Evolutionary conservation across 805 yeast species (phyloP), one percentile per base, ranked within the genome.

Genomic region (Metschnikowia anglica): DNA sequence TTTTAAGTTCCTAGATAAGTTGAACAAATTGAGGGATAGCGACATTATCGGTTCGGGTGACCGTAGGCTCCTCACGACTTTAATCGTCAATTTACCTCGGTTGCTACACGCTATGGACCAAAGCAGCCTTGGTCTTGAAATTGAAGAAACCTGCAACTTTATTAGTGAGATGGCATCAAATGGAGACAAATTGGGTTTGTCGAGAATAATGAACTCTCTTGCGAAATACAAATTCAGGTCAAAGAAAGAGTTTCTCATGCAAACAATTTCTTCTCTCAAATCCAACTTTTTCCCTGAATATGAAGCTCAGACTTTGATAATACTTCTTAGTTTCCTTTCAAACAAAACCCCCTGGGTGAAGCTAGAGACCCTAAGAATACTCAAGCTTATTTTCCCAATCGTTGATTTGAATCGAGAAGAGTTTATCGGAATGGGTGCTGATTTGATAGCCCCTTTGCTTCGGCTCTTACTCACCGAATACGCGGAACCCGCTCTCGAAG

Each of bases 401-500:
- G 82, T 89, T 12, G 90, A 93, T 56, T 68, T 90, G 40, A 81
- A 79, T 34, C 68, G 83, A 27, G 87, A 84, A 15, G 95, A 85
- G 54, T 89, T 89, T 58, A 74, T 78, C 21, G 95, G 96, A 2
- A 83, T 88, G 28, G 99, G 99, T 4, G 98, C 99, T 0, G 99
- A 93, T 58, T 68, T 93, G 40, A 87, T 93, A 5, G 85, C 96
- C 1, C 99, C 99, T 2, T 68, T 95, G 37, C 69, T 93, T 51
- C 73, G 98, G 41, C 69, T 93, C 19, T 62, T 79, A 40, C 73
- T 87, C 50, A 89, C 97, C 0, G 96, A 89, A 29, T 84, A 78
- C 61, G 97, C 96, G 1, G 88, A 86, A 48, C 82, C 81, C 41
- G 97, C 98, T 0, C 66, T 93, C 30, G 93, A 85, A 47, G 98